phyloP scores from a whole-genome alignment of 2,329 filamentous ascomycete species.

The Epichloe typhina region DNA sequence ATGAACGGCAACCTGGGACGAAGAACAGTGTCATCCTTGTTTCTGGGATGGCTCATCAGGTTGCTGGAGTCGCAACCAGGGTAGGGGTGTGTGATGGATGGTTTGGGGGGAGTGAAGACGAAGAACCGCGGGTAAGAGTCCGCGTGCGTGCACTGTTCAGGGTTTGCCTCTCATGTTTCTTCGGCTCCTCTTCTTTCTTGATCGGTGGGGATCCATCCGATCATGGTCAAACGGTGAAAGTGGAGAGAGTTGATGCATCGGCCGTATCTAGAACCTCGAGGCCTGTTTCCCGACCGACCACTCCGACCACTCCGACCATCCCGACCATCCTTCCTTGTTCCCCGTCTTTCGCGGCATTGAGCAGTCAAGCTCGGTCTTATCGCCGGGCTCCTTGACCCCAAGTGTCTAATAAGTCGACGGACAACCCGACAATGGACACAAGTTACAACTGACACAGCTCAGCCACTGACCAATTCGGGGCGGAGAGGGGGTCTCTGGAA shows the following conservation, averaged over 20 bases:
- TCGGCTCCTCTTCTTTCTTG: conserved; percentile 8
- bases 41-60: neutral
- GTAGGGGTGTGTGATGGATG: neutral
- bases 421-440: too few relatives aligned
- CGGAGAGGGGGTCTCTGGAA: too few relatives aligned
- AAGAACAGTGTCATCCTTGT: conserved; percentile 4
- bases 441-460: too few relatives aligned
- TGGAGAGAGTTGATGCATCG: conserved; percentile 12
- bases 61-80: neutral
- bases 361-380: neutral
- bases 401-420: too few relatives aligned
- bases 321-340: neutral
- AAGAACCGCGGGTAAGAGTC: neutral
- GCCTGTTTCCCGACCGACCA: conserved; percentile 5
- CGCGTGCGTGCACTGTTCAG: neutral
- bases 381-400: too few relatives aligned
- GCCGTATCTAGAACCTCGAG: conserved; percentile 8
- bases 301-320: neutral
- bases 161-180: neutral
- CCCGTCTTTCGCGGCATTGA: neutral
- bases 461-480: too few relatives aligned
- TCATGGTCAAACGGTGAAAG: conserved; percentile 10
- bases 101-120: neutral
- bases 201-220: conserved; percentile 12
- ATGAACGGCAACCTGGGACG: conserved; percentile 6